Evolutionary conservation across 2,329 filamentous ascomycete species (phyloP).

Genomic region (Aureobasidium melanogenum): DNA sequence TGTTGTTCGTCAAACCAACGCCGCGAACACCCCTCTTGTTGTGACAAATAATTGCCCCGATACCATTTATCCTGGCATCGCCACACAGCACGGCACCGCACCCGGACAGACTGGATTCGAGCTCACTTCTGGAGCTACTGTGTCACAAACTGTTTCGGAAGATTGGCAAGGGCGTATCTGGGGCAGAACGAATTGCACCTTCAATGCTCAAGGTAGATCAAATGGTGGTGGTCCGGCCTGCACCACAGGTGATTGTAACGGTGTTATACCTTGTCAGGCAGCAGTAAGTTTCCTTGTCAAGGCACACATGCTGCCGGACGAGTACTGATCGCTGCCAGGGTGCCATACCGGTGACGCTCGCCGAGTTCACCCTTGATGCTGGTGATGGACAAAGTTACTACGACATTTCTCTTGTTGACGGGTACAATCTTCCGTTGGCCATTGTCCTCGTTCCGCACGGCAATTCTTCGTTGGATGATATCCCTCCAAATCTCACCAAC

Average conservation of each 20-base stretch:
- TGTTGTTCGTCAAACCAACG: constrained; percentile 18
- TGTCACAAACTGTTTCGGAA: constrained; percentile 54
- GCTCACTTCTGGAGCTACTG: constrained; percentile 49
- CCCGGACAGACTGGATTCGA: constrained; percentile 62
- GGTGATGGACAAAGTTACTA: constrained; percentile 65
- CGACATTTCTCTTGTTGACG: constrained; percentile 77
- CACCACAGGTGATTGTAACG: constrained; percentile 67
- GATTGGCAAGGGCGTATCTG: constrained; percentile 78
- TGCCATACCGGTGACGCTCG: constrained; percentile 63
- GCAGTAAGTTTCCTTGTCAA: constrained; percentile 46
- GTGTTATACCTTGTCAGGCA: constrained; percentile 58
- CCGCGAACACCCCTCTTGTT: constrained; percentile 43
- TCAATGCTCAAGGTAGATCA: constrained; percentile 53
- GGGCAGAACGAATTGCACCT: constrained; percentile 77
- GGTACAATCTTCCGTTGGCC: constrained; percentile 69
- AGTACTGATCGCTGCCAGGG: constrained; percentile 42
- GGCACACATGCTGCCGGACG: neutral
- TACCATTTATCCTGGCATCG: constrained; percentile 67
- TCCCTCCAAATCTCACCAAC: constrained; percentile 70
- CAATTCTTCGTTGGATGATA: constrained; percentile 50
- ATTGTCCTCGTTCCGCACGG: constrained; percentile 44
- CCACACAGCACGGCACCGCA: constrained; percentile 61
- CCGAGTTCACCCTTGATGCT: constrained; percentile 69
- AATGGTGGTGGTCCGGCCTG: constrained; percentile 49
- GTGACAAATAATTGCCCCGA: constrained; percentile 65